Evolutionary conservation across 108 stramenopile species (phyloP).

Genomic region (Fragilaria radians): DNA sequence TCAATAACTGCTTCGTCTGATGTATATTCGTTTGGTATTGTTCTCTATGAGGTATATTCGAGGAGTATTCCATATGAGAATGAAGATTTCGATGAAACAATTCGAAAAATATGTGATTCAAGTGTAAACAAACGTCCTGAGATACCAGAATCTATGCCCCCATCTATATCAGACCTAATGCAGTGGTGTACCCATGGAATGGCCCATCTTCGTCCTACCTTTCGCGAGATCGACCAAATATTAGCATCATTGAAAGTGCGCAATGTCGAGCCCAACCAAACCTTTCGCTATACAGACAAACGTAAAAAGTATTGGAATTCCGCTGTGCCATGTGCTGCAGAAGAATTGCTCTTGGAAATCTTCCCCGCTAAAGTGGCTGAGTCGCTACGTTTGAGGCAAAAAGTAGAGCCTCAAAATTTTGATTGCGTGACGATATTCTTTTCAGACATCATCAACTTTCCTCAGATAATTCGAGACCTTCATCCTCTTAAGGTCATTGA

Average conservation of each 20-base stretch:
- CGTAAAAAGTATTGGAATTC: neutral
- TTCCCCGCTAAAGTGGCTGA: slow-evolving; percentile 42
- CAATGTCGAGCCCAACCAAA: slow-evolving; percentile 18
- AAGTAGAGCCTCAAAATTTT: slow-evolving; percentile 6
- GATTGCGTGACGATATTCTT: slow-evolving; percentile 63
- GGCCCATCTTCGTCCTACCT: slow-evolving; percentile 17
- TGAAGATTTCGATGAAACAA: slow-evolving; percentile 29
- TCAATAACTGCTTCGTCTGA: slow-evolving; percentile 40
- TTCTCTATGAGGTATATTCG: slow-evolving; percentile 47
- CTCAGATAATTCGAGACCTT: slow-evolving; percentile 34
- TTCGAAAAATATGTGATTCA: slow-evolving; percentile 28
- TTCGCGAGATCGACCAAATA: slow-evolving; percentile 4
- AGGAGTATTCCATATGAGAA: slow-evolving; percentile 48
- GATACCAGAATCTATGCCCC: slow-evolving; percentile 21
- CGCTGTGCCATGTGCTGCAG: neutral
- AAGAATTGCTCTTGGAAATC: slow-evolving; percentile 22
- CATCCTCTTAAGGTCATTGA: slow-evolving; percentile 48
- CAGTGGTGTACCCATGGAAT: slow-evolving; percentile 24
- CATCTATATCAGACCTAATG: slow-evolving; percentile 27
- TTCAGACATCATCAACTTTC: slow-evolving; percentile 76
- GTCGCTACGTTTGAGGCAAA: slow-evolving; percentile 17
- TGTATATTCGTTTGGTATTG: slow-evolving; percentile 60
- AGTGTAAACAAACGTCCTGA: slow-evolving; percentile 39
- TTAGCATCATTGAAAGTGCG: neutral
- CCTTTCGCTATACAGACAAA: slow-evolving; percentile 9